Evolutionary conservation across 73 alveolate genomes (phyloP).

Genomic region (Stentor roeselii): DNA sequence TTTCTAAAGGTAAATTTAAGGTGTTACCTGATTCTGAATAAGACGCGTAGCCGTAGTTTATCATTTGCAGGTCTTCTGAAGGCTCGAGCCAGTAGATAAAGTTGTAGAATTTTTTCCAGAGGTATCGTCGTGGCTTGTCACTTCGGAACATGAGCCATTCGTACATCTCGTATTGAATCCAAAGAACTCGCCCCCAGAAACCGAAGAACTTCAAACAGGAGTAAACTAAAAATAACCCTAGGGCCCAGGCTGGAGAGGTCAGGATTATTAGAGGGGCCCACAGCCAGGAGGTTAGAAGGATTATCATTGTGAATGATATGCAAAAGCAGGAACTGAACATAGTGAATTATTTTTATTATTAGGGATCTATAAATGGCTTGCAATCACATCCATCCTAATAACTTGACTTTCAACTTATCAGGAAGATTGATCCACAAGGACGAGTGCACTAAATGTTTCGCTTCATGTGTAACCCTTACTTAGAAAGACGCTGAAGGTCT

Average conservation of each 20-base stretch:
- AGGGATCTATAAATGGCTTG: constrained; percentile 27
- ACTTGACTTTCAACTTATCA: constrained; percentile 20
- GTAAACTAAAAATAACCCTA: background rate
- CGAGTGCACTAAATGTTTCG: constrained; percentile 81
- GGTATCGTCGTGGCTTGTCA: constrained; percentile 52
- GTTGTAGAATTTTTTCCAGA: constrained; percentile 66
- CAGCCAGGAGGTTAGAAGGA: constrained; percentile 11
- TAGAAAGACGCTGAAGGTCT: constrained; percentile 86
- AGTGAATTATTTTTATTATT: background rate
- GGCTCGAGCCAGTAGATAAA: constrained; percentile 50
- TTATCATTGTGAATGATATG: background rate
- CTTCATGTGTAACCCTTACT: constrained; percentile 38
- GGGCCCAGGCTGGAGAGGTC: background rate
- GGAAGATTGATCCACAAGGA: constrained; percentile 76
- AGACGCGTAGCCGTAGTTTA: constrained; percentile 78
- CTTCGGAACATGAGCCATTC: constrained; percentile 47
- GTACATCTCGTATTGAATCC: background rate
- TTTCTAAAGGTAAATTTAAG: constrained; percentile 38
- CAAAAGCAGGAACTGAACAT: constrained; percentile 2
- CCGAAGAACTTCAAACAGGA: background rate
- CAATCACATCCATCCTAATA: background rate
- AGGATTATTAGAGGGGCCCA: constrained; percentile 1
- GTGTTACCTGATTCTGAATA: constrained; percentile 57
- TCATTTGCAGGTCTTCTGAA: constrained; percentile 36
- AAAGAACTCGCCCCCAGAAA: background rate